Conservation (phyloP, 2,329 filamentous ascomycete species). For the Fusarium sp. region DNA sequence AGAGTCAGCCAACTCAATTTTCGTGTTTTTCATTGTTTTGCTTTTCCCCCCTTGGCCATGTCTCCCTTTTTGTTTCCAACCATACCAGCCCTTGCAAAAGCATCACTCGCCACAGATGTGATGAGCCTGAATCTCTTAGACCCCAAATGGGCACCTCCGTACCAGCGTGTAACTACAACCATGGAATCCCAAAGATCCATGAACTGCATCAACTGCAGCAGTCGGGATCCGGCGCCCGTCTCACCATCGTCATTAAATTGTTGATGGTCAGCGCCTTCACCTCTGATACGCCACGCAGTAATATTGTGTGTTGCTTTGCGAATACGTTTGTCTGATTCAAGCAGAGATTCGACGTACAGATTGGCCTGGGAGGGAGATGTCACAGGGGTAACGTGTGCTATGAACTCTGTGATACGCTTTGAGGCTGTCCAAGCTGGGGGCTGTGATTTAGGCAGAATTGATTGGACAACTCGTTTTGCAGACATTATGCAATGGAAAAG, state of each 20-base stretch:
- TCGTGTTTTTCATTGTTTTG: constrained; percentile 15
- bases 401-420: constrained; percentile 81
- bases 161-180: constrained; percentile 95
- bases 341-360: constrained; percentile 77
- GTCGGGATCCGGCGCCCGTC: constrained; percentile 85
- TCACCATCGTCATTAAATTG: constrained; percentile 98
- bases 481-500: constrained; percentile 15
- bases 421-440: constrained; percentile 75
- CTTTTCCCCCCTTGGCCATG: constrained; percentile 27
- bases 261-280: constrained; percentile 75
- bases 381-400: constrained; percentile 81
- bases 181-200: constrained; percentile 95
- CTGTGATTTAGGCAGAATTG: constrained; percentile 36
- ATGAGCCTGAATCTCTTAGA: constrained; percentile 92
- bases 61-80: constrained; percentile 63
- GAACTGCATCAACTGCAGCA: constrained; percentile 91
- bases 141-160: constrained; percentile 89
- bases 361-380: constrained; percentile 78
- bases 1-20: background rate
- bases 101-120: constrained; percentile 86
- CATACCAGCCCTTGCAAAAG: constrained; percentile 81
- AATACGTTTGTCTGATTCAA: constrained; percentile 81
- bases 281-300: constrained; percentile 65
- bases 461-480: constrained; percentile 25
- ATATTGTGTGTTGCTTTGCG: constrained; percentile 41